Percentiles rank a stretch among this genome's conserved stretches.
phyloP scores from a whole-genome alignment of 176 grass and related monocot species.

The Aegilops longissima region DNA sequence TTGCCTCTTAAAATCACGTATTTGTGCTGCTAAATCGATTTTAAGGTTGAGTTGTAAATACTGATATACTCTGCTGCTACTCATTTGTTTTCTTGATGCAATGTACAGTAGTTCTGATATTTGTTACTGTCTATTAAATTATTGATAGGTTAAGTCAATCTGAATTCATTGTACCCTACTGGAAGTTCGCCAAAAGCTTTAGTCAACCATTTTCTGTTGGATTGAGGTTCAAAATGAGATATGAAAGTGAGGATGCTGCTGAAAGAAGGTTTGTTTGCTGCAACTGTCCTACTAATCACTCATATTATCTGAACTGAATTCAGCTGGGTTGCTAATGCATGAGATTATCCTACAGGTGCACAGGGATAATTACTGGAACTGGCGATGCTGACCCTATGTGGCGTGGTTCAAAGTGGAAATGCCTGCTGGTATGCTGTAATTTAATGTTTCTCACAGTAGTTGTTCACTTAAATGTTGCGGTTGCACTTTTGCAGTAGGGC shows the following conservation, averaged over 20 bases:
- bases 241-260: slow-evolving; percentile 84
- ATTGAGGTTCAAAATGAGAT: slow-evolving; percentile 85
- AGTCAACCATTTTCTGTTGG: slow-evolving; percentile 67
- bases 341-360: slow-evolving; percentile 51
- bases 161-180: slow-evolving; percentile 85
- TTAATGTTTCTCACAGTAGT: neutral
- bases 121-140: neutral
- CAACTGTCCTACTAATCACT: neutral
- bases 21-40: neutral
- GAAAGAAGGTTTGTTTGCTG: slow-evolving; percentile 68
- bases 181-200: slow-evolving; percentile 84
- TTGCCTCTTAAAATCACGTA: neutral
- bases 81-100: neutral
- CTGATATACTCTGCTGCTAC: neutral
- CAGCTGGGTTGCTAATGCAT: neutral
- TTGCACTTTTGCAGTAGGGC: neutral
- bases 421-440: slow-evolving; percentile 55
- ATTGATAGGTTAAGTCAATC: slow-evolving; percentile 64
- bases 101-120: neutral
- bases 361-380: slow-evolving; percentile 71
- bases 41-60: neutral
- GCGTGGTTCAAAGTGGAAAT: slow-evolving; percentile 95
- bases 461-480: neutral
- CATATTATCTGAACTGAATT: slow-evolving; percentile 4
- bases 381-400: slow-evolving; percentile 71